These are phyloP conservation scores for Aspergillus candidus DNA, from an alignment of 2,329 filamentous ascomycete genomes.

Conservation along the genomic window DNA sequence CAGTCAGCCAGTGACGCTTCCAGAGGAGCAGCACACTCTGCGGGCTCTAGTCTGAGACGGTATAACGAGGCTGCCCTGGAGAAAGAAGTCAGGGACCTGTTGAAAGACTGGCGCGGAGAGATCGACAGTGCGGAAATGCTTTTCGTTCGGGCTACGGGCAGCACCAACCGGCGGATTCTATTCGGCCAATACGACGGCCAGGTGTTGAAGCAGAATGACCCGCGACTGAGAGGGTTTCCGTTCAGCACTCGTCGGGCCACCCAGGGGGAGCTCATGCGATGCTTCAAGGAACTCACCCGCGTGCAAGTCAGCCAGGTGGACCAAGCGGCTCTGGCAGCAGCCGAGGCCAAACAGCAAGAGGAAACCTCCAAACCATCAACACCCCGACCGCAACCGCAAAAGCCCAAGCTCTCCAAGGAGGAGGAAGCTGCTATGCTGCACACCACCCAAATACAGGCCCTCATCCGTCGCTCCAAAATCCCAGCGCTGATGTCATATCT, in stretches of 20 bases:
- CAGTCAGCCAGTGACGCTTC: constrained; percentile 90
- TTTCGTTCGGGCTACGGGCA: constrained; percentile 84
- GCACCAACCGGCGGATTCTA: constrained; percentile 75
- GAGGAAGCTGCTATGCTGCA: constrained; percentile 78
- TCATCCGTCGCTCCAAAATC: constrained; percentile 83
- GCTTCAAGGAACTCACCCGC: constrained; percentile 87
- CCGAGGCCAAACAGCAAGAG: constrained; percentile 43
- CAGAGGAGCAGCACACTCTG: constrained; percentile 92
- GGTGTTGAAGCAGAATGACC: constrained; percentile 71
- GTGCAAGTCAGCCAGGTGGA: constrained; percentile 78
- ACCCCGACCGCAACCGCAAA: constrained; percentile 29
- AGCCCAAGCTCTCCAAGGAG: constrained; percentile 67
- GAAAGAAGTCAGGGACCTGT: constrained; percentile 76
- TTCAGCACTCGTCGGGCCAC: constrained; percentile 90
- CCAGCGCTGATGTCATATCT: constrained; percentile 82
- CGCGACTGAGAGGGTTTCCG: constrained; percentile 77
- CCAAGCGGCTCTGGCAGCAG: constrained; percentile 54
- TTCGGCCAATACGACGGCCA: constrained; percentile 91
- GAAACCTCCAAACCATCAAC: constrained; percentile 29
- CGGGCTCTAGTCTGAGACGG: constrained; percentile 78
- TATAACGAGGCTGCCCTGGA: constrained; percentile 91
- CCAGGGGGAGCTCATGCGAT: constrained; percentile 88
- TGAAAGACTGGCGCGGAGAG: constrained; percentile 77
- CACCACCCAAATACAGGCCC: constrained; percentile 79
- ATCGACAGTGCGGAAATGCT: constrained; percentile 79